phyloP scores from a whole-genome alignment of 371 early-diverging fungal genomes.

The Parasitella parasitica region DNA sequence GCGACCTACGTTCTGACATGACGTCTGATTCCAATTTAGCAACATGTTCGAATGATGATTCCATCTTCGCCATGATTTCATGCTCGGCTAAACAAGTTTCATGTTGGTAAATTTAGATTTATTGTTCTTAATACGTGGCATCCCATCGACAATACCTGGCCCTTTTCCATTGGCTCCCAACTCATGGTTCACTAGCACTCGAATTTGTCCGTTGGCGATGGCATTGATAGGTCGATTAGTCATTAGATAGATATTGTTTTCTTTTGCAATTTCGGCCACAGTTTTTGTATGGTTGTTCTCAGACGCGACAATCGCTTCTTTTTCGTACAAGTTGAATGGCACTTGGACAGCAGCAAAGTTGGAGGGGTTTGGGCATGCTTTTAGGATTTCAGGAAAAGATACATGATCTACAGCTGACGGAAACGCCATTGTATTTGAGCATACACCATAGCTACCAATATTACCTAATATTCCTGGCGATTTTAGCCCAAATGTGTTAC shows the following conservation, averaged over 20 bases:
- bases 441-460: constrained; percentile 72
- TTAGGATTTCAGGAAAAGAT: constrained; percentile 38
- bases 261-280: constrained; percentile 58
- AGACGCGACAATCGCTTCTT: constrained; percentile 45
- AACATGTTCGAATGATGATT: constrained; percentile 52
- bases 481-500: not conserved
- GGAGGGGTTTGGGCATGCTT: constrained; percentile 36
- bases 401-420: constrained; percentile 63
- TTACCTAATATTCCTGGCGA: constrained; percentile 31
- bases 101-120: not conserved
- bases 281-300: constrained; percentile 26
- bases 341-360: constrained; percentile 67
- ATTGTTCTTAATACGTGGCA: no score
- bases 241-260: constrained; percentile 60
- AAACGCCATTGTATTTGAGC: constrained; percentile 68
- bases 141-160: no score
- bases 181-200: constrained; percentile 54
- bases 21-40: constrained; percentile 63
- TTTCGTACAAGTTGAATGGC: constrained; percentile 81
- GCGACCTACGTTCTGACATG: constrained; percentile 59
- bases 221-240: constrained; percentile 76
- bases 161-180: constrained; percentile 34
- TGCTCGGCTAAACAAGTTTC: constrained; percentile 37
- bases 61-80: constrained; percentile 51
- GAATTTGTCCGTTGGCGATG: constrained; percentile 66